Base-by-base conservation (phyloP, 768 basidiomycete genomes). In the Neoboletus brunneissimus region DNA sequence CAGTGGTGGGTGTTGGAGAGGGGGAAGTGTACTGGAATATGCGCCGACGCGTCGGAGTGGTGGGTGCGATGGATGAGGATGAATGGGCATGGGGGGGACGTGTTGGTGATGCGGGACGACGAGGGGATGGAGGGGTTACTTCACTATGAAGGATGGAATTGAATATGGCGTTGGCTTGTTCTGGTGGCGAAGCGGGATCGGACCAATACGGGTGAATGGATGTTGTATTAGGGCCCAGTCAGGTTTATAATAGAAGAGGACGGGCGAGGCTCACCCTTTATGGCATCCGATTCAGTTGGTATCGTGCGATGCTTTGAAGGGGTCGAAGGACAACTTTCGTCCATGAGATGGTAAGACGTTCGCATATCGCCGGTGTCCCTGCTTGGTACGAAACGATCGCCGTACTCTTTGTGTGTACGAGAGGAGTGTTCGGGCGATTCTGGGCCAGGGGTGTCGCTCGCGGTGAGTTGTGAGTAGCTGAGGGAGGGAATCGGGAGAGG, bases 111-210 rank as follows among this genome's bases (percentile, higher is more conserved):
- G 80, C 72, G 6, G 88, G 77, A 20, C 85, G 79, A 31, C 73
- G 77, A 5, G 87, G 84, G 0, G 85, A 84, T 3, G 84, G 79
- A 5, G 89, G 87, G 0, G 88, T 88, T 48, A 92, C 87, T 75
- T 91, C 86, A 37, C 84, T 81, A 68, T 91, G 84, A 20, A 92
- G 75, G 57, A 92, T 83, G 27, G 87, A 82, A 57, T 79, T 85
- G 76, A 93, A 92, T 51, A 91, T 81, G 12, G 87, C 79, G 67
- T 92, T 92, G 52, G 90, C 89, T 83, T 92, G 89, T 73, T 92
- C 90, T 89, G 58, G 29, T 46, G 46, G 54, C 44, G 32, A 40
- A 40, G 10, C 32, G 62, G 60, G 57, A 71, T 70, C 53, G 15
- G 47, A 44, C n/a, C 42, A 41, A 55, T 54, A 66, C 67, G 51